Base-by-base conservation (phyloP, 2,329 filamentous ascomycete species). In the Sphaceloma murrayae region DNA sequence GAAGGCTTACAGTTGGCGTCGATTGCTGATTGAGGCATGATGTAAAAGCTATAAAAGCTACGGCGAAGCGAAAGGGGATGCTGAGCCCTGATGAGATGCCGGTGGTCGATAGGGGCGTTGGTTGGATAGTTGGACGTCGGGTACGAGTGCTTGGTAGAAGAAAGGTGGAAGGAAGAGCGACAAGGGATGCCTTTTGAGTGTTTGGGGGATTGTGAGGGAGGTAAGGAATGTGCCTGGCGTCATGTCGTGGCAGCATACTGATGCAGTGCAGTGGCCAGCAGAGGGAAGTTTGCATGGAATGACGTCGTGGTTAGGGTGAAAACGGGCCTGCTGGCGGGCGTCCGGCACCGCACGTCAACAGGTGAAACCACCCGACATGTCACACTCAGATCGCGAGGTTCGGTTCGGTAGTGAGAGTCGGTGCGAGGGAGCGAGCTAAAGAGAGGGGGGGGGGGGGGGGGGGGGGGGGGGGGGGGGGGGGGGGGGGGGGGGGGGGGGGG, bases 181-280 rank as follows among this genome's bases (percentile, higher is more conserved):
- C 34, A 24, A 14, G 19, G 34, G 34, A n/a, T n/a, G n/a, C n/a
- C n/a, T n/a, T n/a, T n/a, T n/a, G n/a, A n/a, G n/a, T n/a, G n/a
- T n/a, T n/a, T n/a, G n/a, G n/a, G n/a, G n/a, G n/a, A n/a, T n/a
- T n/a, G n/a, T n/a, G n/a, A n/a, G n/a, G n/a, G n/a, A n/a, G n/a
- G n/a, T n/a, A n/a, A n/a, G n/a, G n/a, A n/a, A n/a, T n/a, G 36
- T 30, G 24, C 24, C 36, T 40, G 13, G 36, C 36, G 36, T 40
- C 36, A 40, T 40, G 36, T 6, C 16, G 14, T 11, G 34, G 18
- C 11, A 22, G n/a, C n/a, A n/a, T n/a, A n/a, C n/a, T n/a, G n/a
- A n/a, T n/a, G n/a, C n/a, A n/a, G n/a, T n/a, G 17, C n/a, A 39
- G 9, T 22, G 29, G 16, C 24, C 6, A 6, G 24, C 24, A 27